phyloP scores from a whole-genome alignment of 1,284 basidiomycete genomes.

The Sanghuangporus baumii region DNA sequence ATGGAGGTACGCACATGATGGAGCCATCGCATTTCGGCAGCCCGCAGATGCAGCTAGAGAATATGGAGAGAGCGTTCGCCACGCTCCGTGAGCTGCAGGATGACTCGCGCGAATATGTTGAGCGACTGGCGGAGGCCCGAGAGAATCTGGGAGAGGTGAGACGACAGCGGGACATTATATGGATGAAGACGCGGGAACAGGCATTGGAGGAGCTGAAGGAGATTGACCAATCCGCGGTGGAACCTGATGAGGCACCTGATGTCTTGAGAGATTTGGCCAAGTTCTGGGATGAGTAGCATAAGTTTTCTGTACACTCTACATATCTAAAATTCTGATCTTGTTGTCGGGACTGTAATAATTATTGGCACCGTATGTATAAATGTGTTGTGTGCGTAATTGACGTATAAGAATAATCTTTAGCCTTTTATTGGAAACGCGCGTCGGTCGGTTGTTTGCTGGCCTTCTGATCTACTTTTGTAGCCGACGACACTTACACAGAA shows the following conservation, averaged over 20 bases:
- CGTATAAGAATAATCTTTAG: too few relatives aligned
- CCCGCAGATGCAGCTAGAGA: constrained; percentile 59
- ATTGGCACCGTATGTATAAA: too few relatives aligned
- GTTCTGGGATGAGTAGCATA: neutral
- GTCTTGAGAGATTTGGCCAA: constrained; percentile 4
- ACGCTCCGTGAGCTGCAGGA: constrained; percentile 71
- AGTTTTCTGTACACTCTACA: neutral
- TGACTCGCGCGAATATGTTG: constrained; percentile 75
- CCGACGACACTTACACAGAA: neutral
- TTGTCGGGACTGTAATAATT: too few relatives aligned
- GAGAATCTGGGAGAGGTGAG: constrained; percentile 67
- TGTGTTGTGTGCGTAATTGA: too few relatives aligned
- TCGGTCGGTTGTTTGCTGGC: too few relatives aligned
- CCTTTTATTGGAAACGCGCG: too few relatives aligned
- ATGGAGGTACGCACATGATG: constrained; percentile 31
- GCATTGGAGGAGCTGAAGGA: constrained; percentile 71
- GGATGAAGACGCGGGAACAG: constrained; percentile 66
- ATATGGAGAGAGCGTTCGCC: constrained; percentile 64
- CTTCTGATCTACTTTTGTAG: neutral
- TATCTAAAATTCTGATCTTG: too few relatives aligned
- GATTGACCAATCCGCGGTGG: constrained; percentile 8
- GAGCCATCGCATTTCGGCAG: constrained; percentile 59
- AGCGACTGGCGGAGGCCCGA: constrained; percentile 71
- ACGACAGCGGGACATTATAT: constrained; percentile 62
- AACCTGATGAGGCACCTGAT: constrained; percentile 25